These are phyloP conservation scores for Kokia cookei DNA, from an alignment of 441 rosid species.

Conservation along the genomic window DNA sequence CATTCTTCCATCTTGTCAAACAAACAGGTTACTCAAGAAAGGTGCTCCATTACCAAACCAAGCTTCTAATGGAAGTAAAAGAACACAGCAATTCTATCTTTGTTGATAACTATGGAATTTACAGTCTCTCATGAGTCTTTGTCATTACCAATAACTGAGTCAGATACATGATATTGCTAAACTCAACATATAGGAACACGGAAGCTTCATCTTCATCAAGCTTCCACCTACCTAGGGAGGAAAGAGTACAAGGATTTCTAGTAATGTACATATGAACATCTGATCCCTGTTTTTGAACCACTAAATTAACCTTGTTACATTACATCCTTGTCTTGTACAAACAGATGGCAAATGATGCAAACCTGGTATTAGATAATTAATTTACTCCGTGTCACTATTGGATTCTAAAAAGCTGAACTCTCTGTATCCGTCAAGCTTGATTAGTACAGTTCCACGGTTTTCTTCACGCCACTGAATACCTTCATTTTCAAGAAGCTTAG, in stretches of 20 bases:
- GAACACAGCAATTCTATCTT: background rate
- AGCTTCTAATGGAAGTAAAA: background rate
- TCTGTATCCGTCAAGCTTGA: constrained; percentile 52
- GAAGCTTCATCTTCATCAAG: background rate
- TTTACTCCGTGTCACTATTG: constrained; percentile 51
- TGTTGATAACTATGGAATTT: background rate
- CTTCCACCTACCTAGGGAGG: background rate
- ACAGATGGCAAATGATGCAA: background rate
- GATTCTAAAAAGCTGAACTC: constrained; percentile 67
- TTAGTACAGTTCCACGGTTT: constrained; percentile 65
- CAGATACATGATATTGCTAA: background rate
- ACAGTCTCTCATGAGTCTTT: background rate
- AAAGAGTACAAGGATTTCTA: background rate
- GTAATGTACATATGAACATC: constrained; percentile 2
- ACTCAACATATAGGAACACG: background rate
- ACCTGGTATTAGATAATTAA: background rate
- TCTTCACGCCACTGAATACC: constrained; percentile 59
- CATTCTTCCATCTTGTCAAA: background rate
- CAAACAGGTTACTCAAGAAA: background rate
- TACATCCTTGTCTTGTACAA: background rate
- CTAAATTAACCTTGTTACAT: background rate
- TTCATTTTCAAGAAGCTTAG: constrained; percentile 53
- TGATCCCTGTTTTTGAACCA: background rate
- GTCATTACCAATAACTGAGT: background rate
- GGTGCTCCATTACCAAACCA: background rate